Evolutionary conservation across 2,329 filamentous ascomycete genomes (phyloP).

Genomic region (Aureobasidium lini): DNA sequence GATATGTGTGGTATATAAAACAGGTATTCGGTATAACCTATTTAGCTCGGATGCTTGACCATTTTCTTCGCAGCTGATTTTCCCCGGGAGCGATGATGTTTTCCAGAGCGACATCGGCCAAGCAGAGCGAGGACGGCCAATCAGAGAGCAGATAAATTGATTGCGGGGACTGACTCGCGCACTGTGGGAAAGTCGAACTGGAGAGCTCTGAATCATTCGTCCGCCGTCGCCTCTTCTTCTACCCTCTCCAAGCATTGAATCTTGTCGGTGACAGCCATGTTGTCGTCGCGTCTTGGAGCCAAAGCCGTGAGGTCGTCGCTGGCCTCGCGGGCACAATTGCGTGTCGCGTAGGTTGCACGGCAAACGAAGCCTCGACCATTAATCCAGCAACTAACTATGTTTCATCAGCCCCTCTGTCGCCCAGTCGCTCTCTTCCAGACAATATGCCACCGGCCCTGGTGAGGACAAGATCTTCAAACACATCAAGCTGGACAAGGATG

Average conservation of each 20-base stretch:
- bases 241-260: conserved; percentile 1
- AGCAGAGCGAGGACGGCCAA: not conserved
- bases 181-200: conserved; percentile 12
- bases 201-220: conserved; percentile 2
- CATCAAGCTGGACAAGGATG: conserved; percentile 15
- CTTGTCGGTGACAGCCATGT: conserved; percentile 9
- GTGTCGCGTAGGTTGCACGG: not conserved
- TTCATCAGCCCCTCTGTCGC: not conserved
- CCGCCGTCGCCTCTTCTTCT: not conserved
- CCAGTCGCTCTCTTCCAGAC: not conserved
- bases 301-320: conserved; percentile 6
- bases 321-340: conserved; percentile 11
- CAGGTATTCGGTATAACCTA: not conserved
- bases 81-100: not conserved
- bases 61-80: conserved; percentile 5
- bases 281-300: conserved; percentile 15
- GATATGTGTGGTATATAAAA: not conserved
- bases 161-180: conserved; percentile 10
- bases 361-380: not conserved
- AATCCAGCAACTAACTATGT: not conserved
- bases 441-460: conserved; percentile 11
- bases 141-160: not conserved
- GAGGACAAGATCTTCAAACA: conserved; percentile 14
- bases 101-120: conserved; percentile 1
- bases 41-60: conserved; percentile 9